Base-by-base conservation (phyloP, 352 stramenopile genomes). In the Pseudoperonospora humuli region DNA sequence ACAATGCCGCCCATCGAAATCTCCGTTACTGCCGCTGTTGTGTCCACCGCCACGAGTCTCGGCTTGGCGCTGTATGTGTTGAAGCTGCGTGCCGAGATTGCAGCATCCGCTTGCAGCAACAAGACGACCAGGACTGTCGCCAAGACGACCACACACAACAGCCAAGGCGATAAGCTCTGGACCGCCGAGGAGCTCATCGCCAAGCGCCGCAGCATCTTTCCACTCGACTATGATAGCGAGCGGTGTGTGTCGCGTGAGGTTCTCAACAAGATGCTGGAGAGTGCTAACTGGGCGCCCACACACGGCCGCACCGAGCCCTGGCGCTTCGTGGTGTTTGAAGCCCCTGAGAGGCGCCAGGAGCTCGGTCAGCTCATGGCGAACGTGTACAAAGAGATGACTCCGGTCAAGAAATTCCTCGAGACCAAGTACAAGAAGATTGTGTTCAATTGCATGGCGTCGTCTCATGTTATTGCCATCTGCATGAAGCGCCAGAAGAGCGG, bases 401-500 rank as follows among this genome's bases (percentile, higher is more conserved):
- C 81, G 0, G 61, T 57, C 1, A 60, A 81, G 44, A 84, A 82
- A 47, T 90, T 89, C 42, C 50, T 85, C n/a, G 55, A 82, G 45
- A 75, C 68, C 36, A 90, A 90, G 48, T 83, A 84, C 49, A 63
- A 86, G 45, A 91, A 88, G 60, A 84, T 85, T 41, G 46, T 87
- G 34, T 55, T 72, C 33, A 83, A 73, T 49, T 91, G 86, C 60
- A 63, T 57, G 15, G 45, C 61, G 25, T 74, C 76, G 18, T 88
- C 75, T 39, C 70, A 86, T 55, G 77, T 89, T 17, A 81, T 93
- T 43, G 78, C 81, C 40, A 88, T 93, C 47, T 85, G 74, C 64
- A 84, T 93, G 70, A 85, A 93, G 70, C 81, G 81, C 46, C 81
- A 93, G 48, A 67, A 77, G 41, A 88, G 74, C 58, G 73, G 85